A percentile compares a stretch with the other conserved stretches of the same genome.
Evolutionary conservation across 345 rosid species (phyloP).

Genomic region (Fremontodendron californicum): DNA sequence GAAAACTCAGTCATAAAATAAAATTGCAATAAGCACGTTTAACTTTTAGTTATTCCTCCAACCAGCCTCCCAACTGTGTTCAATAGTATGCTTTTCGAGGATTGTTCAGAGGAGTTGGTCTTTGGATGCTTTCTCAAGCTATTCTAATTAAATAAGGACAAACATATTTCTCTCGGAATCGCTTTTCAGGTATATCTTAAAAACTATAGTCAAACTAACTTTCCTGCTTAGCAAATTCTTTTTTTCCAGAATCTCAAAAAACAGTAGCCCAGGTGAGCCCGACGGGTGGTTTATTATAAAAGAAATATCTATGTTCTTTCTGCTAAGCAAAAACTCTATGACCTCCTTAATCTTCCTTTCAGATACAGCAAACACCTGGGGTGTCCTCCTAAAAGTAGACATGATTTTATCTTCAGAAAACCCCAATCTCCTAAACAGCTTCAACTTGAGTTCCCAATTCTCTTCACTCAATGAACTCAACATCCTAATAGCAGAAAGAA

Average conservation of each 20-base stretch:
- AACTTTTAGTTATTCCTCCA: no score
- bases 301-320: conserved; percentile 13
- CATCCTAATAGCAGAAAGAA: conserved; percentile 24
- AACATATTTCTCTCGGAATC: conserved; percentile 21
- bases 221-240: conserved; percentile 26
- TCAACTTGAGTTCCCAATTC: conserved; percentile 33
- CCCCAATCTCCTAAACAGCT: conserved; percentile 27
- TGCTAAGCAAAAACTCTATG: conserved; percentile 2
- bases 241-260: conserved; percentile 25
- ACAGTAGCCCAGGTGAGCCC: conserved; percentile 22
- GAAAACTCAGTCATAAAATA: no score
- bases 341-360: conserved; percentile 29
- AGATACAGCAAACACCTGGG: conserved; percentile 27
- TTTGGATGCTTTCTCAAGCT: conserved; percentile 14
- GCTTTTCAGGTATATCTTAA: conserved; percentile 8
- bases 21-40: no score
- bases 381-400: conserved; percentile 25
- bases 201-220: conserved; percentile 13
- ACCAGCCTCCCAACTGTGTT: no score
- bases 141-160: conserved; percentile 20
- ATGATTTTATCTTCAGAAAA: conserved; percentile 29
- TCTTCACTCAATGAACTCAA: conserved; percentile 27
- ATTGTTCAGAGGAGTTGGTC: no score
- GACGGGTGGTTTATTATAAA: conserved; percentile 19
- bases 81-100: no score